These are phyloP conservation scores for Themeda triandra DNA, from an alignment of 176 grass and related monocot species.

Conservation along the genomic window DNA sequence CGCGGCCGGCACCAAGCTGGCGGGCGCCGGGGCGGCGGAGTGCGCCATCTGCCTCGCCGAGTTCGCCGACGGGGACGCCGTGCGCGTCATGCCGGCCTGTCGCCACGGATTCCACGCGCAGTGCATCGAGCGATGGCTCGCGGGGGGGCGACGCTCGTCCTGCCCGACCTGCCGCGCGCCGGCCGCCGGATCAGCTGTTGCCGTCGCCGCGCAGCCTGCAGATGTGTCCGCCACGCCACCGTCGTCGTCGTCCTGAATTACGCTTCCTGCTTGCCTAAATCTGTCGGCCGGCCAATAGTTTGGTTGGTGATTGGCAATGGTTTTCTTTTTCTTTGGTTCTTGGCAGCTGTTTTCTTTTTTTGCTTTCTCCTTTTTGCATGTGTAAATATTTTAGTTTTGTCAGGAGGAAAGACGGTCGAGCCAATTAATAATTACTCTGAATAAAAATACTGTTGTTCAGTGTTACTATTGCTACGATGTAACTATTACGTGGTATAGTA, in stretches of 20 bases:
- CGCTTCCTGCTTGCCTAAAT: too few relatives aligned
- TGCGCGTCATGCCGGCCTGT: constrained; percentile 44
- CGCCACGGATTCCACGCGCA: constrained; percentile 44
- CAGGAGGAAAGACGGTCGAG: too few relatives aligned
- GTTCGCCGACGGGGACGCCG: constrained; percentile 62
- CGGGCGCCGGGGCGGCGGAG: constrained; percentile 35
- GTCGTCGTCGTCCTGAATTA: background rate
- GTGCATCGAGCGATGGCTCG: constrained; percentile 61
- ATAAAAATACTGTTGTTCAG: background rate
- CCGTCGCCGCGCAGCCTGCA: background rate
- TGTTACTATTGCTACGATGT: background rate
- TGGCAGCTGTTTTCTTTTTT: too few relatives aligned
- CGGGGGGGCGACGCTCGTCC: background rate
- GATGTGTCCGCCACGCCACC: background rate
- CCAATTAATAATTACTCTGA: background rate
- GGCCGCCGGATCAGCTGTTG: background rate
- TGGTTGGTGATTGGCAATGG: background rate
- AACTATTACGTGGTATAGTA: too few relatives aligned
- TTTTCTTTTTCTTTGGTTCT: too few relatives aligned
- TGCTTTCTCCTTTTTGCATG: too few relatives aligned
- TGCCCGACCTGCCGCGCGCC: constrained; percentile 57
- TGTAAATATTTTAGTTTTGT: too few relatives aligned
- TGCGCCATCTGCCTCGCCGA: constrained; percentile 64
- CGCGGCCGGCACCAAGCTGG: constrained; percentile 34
- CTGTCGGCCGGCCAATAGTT: background rate